Base-by-base conservation (phyloP, 2,329 filamentous ascomycete species). In the Trichoderma harzianum region DNA sequence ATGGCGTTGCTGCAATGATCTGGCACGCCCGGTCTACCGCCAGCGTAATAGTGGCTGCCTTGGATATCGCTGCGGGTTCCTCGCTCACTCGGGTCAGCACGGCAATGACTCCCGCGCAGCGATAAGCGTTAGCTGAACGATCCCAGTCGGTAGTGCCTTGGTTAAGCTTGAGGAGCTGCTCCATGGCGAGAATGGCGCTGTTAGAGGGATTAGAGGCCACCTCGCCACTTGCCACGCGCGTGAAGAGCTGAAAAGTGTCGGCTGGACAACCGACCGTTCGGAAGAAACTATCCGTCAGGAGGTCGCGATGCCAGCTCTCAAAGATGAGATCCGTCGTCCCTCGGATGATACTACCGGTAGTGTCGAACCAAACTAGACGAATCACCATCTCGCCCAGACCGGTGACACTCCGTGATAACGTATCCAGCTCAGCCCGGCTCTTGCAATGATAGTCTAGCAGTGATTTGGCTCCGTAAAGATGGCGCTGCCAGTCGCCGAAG, bases 311-410 rank as follows among this genome's bases (percentile, higher is more conserved):
- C 82, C 82, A 84, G 73, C 81, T 79, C 26, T 82, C 80, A 64
- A 84, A 84, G 24, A 83, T 81, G 5, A 79, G 71, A 5, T 74
- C 72, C 16, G 71, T 68, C 2, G 73, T 73, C 24, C 74, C 72
- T 32, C 77, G 70, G 0, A 75, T 73, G 12, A 79, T 67, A 2
- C 75, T 72, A 1, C 83, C 81, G 12, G 78, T 79, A 0, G 79
- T 78, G 67, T 84, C 83, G 32, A 82, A 84, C 83, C 82, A 84
- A 0, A 82, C 78, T 3, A 84, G 77, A 8, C 81, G 79, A 0
- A 81, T 77, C 2, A 84, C 75, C 2, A 84, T 81, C 61, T 82
- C 80, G 2, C 78, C 76, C 1, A 84, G 73, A 0, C 82, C 82
- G 0, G 79, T 78, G 5, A 84, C 80, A 0, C 75, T 75, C 0